Conservation (phyloP, 257 asterid genomes). For the Rhazya stricta region DNA sequence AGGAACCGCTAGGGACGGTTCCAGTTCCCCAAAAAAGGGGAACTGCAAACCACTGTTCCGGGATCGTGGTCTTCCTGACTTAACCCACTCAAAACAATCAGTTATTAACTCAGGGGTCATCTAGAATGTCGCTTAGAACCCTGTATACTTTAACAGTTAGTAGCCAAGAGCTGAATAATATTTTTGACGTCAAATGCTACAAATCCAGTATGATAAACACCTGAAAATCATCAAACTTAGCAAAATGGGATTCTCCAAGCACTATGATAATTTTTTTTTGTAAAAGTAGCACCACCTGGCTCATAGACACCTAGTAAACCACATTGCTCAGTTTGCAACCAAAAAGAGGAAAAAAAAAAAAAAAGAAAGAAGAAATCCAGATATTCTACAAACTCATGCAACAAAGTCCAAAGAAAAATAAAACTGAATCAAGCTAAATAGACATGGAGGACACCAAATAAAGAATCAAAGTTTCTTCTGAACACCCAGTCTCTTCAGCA, state of each 20-base stretch:
- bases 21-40: too few relatives aligned
- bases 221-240: background rate
- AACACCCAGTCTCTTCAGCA: background rate
- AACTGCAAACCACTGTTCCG: too few relatives aligned
- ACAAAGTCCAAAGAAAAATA: background rate
- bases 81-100: background rate
- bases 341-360: too few relatives aligned
- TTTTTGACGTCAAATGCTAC: background rate
- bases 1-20: too few relatives aligned
- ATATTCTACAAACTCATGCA: background rate
- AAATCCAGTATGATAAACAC: background rate
- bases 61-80: too few relatives aligned
- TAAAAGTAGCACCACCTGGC: background rate
- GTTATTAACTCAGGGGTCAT: background rate
- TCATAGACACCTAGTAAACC: background rate
- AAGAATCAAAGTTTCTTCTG: background rate
- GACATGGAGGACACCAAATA: background rate
- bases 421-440: background rate
- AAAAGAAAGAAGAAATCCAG: background rate
- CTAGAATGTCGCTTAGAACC: too few relatives aligned
- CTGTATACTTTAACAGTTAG: background rate
- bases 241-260: background rate
- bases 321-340: background rate
- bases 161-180: background rate
- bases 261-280: background rate